These are phyloP conservation scores for Colletotrichum sp. DNA, from an alignment of 2,329 filamentous ascomycete genomes.

Conservation along the genomic window DNA sequence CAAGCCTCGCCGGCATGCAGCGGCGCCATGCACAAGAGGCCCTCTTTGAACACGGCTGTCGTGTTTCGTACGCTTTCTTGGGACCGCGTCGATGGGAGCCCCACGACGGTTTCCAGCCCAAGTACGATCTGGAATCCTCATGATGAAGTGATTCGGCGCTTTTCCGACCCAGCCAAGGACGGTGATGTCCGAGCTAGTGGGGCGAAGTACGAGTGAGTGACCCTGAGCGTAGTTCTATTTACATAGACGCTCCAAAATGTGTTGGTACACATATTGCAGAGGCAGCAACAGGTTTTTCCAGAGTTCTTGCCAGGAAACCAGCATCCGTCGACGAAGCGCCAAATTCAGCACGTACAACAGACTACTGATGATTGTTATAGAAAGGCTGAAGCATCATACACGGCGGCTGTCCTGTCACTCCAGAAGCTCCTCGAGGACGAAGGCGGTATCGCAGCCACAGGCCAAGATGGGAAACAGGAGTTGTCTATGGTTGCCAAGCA, in stretches of 20 bases:
- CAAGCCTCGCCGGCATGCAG: slow-evolving; percentile 15
- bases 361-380: neutral
- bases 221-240: neutral
- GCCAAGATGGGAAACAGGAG: slow-evolving; percentile 17
- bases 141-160: slow-evolving; percentile 26
- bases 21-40: slow-evolving; percentile 8
- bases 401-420: slow-evolving; percentile 23
- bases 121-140: neutral
- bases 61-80: slow-evolving; percentile 16
- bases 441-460: slow-evolving; percentile 3
- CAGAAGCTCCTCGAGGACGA: slow-evolving; percentile 25
- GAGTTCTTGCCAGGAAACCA: neutral
- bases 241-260: neutral
- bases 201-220: neutral
- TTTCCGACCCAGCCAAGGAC: slow-evolving; percentile 25
- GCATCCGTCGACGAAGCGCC: neutral
- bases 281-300: neutral
- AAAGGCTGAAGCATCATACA: slow-evolving; percentile 23
- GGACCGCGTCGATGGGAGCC: slow-evolving; percentile 6
- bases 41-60: slow-evolving; percentile 1
- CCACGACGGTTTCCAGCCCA: slow-evolving; percentile 1
- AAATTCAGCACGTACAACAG: neutral
- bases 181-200: neutral
- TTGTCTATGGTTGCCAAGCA: slow-evolving; percentile 21
- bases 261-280: neutral